These are phyloP conservation scores for Aphanomyces cochlioides DNA, from an alignment of 352 stramenopile species.

Conservation along the genomic window DNA sequence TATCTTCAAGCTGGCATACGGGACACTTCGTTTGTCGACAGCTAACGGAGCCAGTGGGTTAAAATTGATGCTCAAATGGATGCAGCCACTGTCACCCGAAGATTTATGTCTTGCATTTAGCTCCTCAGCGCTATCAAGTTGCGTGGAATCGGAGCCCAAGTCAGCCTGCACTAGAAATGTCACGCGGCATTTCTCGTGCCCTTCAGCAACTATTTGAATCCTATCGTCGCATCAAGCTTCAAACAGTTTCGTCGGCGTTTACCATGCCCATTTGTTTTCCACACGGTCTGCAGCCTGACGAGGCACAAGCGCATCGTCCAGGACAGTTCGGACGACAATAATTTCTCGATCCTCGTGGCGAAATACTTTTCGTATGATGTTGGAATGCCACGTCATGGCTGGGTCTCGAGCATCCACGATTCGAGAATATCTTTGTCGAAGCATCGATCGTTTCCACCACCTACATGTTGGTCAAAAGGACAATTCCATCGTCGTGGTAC, in stretches of 20 bases:
- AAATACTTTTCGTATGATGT: neutral
- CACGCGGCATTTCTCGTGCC: too few species aligned
- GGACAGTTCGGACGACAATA: neutral
- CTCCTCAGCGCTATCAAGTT: too few species aligned
- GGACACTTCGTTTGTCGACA: too few species aligned
- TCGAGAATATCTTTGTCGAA: constrained; percentile 7
- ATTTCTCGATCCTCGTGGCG: neutral
- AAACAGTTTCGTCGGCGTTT: neutral
- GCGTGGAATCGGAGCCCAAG: too few species aligned
- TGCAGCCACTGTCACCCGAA: too few species aligned
- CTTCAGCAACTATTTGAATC: too few species aligned
- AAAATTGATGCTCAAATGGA: too few species aligned
- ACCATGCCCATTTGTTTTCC: constrained; percentile 10
- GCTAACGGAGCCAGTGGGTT: too few species aligned
- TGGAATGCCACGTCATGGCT: neutral
- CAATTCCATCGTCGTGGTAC: neutral
- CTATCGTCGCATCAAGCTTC: too few species aligned
- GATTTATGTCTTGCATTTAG: too few species aligned
- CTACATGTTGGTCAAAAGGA: neutral
- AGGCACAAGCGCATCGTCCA: constrained; percentile 1
- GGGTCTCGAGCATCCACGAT: neutral
- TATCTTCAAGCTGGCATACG: too few species aligned
- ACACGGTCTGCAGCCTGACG: neutral
- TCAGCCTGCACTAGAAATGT: too few species aligned
- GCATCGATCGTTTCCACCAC: neutral